These are phyloP conservation scores for Danielia oregonensis DNA, from an alignment of 805 yeast species.

Conservation along the genomic window DNA sequence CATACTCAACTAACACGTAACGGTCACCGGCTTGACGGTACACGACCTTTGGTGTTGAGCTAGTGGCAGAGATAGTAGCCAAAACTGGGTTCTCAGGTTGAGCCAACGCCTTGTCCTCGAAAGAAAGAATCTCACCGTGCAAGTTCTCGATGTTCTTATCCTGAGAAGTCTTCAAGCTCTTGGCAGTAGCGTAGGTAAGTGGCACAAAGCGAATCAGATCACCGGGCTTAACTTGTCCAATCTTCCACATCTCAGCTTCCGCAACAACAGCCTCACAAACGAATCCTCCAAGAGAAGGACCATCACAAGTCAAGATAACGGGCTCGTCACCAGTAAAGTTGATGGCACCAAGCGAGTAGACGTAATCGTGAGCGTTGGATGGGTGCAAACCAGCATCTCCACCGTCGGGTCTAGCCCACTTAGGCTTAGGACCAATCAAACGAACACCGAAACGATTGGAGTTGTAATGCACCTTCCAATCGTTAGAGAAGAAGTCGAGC, in stretches of 20 bases:
- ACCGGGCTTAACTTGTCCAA: constrained; percentile 97
- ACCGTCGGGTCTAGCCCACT: constrained; percentile 95
- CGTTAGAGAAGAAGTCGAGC: constrained; percentile 65
- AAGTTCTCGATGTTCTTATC: constrained; percentile 50
- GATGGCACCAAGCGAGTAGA: constrained; percentile 92
- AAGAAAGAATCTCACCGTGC: constrained; percentile 37
- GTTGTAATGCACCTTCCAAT: constrained; percentile 96
- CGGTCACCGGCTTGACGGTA: constrained; percentile 98
- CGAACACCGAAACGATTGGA: constrained; percentile 97
- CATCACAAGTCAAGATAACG: constrained; percentile 93
- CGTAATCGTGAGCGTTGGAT: constrained; percentile 97
- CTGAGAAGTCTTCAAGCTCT: constrained; percentile 56
- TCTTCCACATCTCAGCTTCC: constrained; percentile 97
- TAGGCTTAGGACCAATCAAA: constrained; percentile 90
- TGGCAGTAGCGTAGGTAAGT: constrained; percentile 64
- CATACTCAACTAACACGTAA: constrained; percentile 87
- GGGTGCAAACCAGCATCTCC: constrained; percentile 99
- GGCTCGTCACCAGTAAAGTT: constrained; percentile 99
- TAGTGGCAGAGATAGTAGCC: constrained; percentile 42
- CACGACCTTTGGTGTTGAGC: constrained; percentile 63
- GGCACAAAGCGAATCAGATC: constrained; percentile 81
- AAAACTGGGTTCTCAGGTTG: constrained; percentile 69
- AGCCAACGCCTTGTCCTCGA: constrained; percentile 20
- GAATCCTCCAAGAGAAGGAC: constrained; percentile 96
- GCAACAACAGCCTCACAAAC: constrained; percentile 96